phyloP scores from a whole-genome alignment of 2,329 filamentous ascomycete genomes.

The Stagonosporopsis chrysanthemi region DNA sequence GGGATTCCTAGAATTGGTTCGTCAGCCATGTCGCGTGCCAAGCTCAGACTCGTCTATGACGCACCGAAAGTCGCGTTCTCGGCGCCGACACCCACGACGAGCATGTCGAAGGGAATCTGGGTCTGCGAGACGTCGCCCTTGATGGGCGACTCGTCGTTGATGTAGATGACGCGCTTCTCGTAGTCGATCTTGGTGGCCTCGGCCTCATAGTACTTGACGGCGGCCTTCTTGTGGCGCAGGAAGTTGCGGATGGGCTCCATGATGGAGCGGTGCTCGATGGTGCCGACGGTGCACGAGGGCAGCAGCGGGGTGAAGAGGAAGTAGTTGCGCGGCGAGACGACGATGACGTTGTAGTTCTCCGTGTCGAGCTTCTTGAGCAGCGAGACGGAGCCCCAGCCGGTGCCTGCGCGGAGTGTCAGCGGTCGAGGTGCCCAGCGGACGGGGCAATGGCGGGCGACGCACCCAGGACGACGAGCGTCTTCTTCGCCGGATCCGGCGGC shows the following conservation, averaged over 20 bases:
- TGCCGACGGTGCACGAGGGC: slow-evolving; percentile 95
- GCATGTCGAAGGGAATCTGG: slow-evolving; percentile 96
- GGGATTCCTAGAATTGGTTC: slow-evolving; percentile 69
- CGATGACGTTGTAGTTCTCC: slow-evolving; percentile 98
- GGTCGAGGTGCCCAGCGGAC: too few species aligned
- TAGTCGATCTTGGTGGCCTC: slow-evolving; percentile 96
- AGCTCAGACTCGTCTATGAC: neutral
- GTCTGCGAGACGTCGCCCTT: slow-evolving; percentile 83
- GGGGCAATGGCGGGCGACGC: slow-evolving; percentile 42
- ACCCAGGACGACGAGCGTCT: slow-evolving; percentile 96
- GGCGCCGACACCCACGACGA: slow-evolving; percentile 94
- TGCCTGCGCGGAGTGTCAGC: slow-evolving; percentile 66
- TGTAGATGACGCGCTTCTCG: slow-evolving; percentile 84
- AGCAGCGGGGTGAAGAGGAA: slow-evolving; percentile 99
- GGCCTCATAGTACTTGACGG: slow-evolving; percentile 97
- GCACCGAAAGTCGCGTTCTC: slow-evolving; percentile 95
- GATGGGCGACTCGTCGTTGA: slow-evolving; percentile 91
- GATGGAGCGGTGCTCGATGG: slow-evolving; percentile 98
- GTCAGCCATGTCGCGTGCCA: slow-evolving; percentile 24
- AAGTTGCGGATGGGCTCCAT: slow-evolving; percentile 99
- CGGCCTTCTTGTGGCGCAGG: slow-evolving; percentile 89
- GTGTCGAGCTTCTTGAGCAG: slow-evolving; percentile 98
- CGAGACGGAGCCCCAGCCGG: slow-evolving; percentile 95
- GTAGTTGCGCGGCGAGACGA: slow-evolving; percentile 98
- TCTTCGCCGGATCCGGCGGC: slow-evolving; percentile 85